Base-by-base conservation (phyloP, 805 yeast species). In the Zygosaccharomyces siamensis region DNA sequence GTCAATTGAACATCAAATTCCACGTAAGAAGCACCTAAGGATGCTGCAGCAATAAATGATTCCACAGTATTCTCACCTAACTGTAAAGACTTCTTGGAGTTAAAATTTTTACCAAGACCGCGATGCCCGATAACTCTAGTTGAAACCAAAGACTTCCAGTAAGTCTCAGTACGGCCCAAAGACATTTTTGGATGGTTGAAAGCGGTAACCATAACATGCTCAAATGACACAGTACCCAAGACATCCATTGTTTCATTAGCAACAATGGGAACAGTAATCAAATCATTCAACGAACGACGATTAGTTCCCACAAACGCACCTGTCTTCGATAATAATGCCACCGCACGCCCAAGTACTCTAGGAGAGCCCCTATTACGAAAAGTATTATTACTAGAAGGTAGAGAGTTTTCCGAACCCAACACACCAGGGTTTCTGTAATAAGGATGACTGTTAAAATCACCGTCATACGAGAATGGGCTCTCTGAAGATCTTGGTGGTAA, bases 1-100 rank as follows among this genome's bases (percentile, higher is more conserved):
- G 98, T 92, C 57, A 92, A 72, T 64, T 92, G 98, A 40, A 92
- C 98, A 68, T 92, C 98, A 64, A 92, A 92, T 68, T 92, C 98
- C 45, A 92, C 97, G 61, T 92, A 92, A 2, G 95, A 84, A 1
- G 98, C 98, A 36, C 98, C 98, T 55, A 92, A 72, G 2, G 95
- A 89, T 0, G 97, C 96, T 0, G 98, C 98, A 10, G 96, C 95
- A 62, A 92, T 86, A 60, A 92, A 92, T 0, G 96, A 86, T 60
- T 92, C 97, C 18, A 92, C 85, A 0, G 98, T 92, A 65, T 92
- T 92, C 61, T 92, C 98, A 37, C 98, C 98, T 51, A 92, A 75
- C 67, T 92, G 98, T 60, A 92, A 75, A 3, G 96, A 86, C 53
- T 80, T 83, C 41, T 83, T 76, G 38, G 77, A 76, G 49, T 81